Base-by-base conservation (phyloP, 2,329 filamentous ascomycete species). In the Exophiala dermatitidis region DNA sequence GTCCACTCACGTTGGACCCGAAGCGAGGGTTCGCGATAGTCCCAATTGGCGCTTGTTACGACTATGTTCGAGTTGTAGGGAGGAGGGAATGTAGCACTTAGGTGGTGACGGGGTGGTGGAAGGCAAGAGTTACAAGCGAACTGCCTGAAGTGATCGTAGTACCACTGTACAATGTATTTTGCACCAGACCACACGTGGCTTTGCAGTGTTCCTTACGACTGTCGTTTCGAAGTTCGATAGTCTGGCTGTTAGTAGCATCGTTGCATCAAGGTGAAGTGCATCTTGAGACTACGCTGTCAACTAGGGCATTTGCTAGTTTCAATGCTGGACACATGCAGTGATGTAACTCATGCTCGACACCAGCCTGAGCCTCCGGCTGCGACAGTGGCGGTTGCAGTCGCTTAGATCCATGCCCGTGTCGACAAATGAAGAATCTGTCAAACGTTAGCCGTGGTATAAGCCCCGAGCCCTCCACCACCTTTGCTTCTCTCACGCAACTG, bases 211-310 rank as follows among this genome's bases (percentile, higher is more conserved):
- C 32, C 29, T 9, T 4, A 50, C n/a, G 19, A 34, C 40, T 30
- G 30, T 49, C 46, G 57, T 59, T 59, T 59, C 53, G 53, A 54
- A 56, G 34, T 51, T 50, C 53, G 32, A 49, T 56, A 56, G 56
- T 59, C 33, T 42, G 42, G 29, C 37, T 41, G 19, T 41, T n/a
- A 34, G 33, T 10, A 34, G 6, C 33, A 6, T 10, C 5, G 33
- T 19, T 19, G 19, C 19, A 19, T 19, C 19, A 19, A 19, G 19
- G 19, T 19, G 19, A 19, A 19, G 19, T 19, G 19, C 19, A 19
- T 34, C 33, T 10, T 34, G 33, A 6, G 33, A 6, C 33, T 10
- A 6, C 33, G 33, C 5, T 10, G 33, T 34, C 10, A 38, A 12
- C 7, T n/a, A 38, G 36, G 19, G 19, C 19, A 19, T 19, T 19